Conservation (phyloP, 768 basidiomycete genomes). For the Candolleomyces aberdarensis region DNA sequence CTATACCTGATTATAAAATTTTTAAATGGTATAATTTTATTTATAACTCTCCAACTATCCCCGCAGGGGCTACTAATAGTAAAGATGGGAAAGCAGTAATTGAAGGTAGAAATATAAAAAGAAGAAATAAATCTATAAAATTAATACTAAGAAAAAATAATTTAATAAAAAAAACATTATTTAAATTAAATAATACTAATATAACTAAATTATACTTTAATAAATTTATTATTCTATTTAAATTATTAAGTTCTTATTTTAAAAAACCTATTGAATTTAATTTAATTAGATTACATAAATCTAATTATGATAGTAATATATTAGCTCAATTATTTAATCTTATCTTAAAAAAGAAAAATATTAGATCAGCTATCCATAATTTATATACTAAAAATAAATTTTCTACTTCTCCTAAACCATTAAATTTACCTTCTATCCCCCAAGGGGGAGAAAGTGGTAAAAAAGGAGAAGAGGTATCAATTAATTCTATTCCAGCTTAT, state of each 20-base stretch:
- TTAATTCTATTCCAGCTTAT: background rate
- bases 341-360: background rate
- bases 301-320: background rate
- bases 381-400: constrained; percentile 1
- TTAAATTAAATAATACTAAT: constrained; percentile 1
- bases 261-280: background rate
- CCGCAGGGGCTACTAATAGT: background rate
- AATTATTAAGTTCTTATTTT: background rate
- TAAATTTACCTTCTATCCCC: too few relatives aligned
- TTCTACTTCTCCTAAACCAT: background rate
- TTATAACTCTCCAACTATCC: too few relatives aligned
- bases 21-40: background rate
- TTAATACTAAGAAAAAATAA: background rate
- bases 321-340: too few relatives aligned
- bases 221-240: constrained; percentile 1
- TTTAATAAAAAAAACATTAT: constrained; percentile 1
- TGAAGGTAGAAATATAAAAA: background rate
- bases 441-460: too few relatives aligned
- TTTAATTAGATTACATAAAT: background rate
- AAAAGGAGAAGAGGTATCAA: background rate
- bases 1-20: constrained; percentile 14
- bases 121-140: background rate
- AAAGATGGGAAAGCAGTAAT: background rate
- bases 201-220: background rate
- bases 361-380: background rate